A percentile compares a stretch with the other conserved stretches of the same genome.
Evolutionary conservation across 805 yeast species (phyloP).

Genomic region (Yamadazyma kitorensis): DNA sequence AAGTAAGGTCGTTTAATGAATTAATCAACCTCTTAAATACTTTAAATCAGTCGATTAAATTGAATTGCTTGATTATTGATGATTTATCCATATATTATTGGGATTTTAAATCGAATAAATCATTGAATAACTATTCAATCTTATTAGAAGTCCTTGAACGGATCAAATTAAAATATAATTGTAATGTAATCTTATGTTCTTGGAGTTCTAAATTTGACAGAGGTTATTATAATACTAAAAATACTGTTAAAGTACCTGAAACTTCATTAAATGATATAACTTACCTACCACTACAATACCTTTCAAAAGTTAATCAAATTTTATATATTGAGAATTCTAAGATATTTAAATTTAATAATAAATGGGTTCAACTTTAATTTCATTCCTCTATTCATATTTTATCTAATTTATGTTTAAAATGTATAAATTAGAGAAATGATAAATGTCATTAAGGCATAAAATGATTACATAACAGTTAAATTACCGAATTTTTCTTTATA

Average conservation of each 20-base stretch:
- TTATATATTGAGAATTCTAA: constrained; percentile 10
- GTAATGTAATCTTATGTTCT: constrained; percentile 26
- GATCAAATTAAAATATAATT: constrained; percentile 17
- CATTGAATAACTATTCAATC: neutral
- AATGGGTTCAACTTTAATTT: no score
- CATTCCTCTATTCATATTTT: no score
- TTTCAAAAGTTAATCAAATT: constrained; percentile 10
- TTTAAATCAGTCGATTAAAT: no score
- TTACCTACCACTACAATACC: constrained; percentile 11
- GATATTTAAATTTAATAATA: constrained; percentile 2
- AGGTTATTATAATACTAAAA: constrained; percentile 17
- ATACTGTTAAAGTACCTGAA: neutral
- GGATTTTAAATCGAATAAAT: constrained; percentile 18
- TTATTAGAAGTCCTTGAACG: constrained; percentile 1
- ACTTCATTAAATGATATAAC: constrained; percentile 2
- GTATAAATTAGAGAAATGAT: no score
- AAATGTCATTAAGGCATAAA: no score
- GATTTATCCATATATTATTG: constrained; percentile 33
- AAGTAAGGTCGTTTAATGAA: no score
- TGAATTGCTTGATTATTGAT: constrained; percentile 25
- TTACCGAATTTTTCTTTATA: constrained; percentile 98
- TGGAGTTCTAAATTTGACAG: constrained; percentile 28
- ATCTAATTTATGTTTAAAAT: no score
- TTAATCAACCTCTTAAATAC: no score
- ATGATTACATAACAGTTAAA: constrained; percentile 89